Base-by-base conservation (phyloP, 176 grass and related monocot genomes). In the Avena sativa region DNA sequence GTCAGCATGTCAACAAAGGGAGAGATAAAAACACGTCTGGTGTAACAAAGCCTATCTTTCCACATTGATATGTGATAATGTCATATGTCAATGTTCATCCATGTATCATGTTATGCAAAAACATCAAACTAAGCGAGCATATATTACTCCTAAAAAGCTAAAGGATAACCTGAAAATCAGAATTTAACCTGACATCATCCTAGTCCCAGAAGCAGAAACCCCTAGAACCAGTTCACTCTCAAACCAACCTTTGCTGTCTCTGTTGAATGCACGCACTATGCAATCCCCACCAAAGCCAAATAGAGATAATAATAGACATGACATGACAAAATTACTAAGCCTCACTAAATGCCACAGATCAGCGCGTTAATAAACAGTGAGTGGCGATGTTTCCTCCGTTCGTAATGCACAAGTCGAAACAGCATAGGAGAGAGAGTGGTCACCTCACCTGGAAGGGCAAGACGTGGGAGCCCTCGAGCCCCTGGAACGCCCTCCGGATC, bases 371-470 rank as follows among this genome's bases (percentile, higher is more conserved):
- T 66, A 2, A 74, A 23, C 32, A 72, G 40, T 2, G 26, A 40
- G 19, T 44, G 15, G 9, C 46, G 6, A 20, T 8, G 55, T 59
- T 12, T 9, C 34, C 44, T 21, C 21, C 2, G 61, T 28, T 43
- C 17, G 64, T 69, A 51, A 86, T 13, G 10, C 20, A 78, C 14
- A 62, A 58, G 43, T 28, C 1, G 19, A 40, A 84, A 60, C 36
- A 30, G 57, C 57, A n/a, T n/a, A 60, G 8, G 58, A 9, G 2
- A 32, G 32, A 60, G 19, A 12, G 28, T 38, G 1, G 69, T 91
- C 82, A 98, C 32, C 32, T 34, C 32, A 34, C 96, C 90, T 98
- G 93, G 90, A 98, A 98, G 79, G 96, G 96, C 92, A 85, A 93
- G 55, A 98, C 93, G 69, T 98, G 94, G 10, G 97, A 95, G 7